A percentile compares a stretch with the other conserved stretches of the same genome.
Evolutionary conservation across 2,329 filamentous ascomycete genomes (phyloP).

Genomic region (Ilyonectria robusta): DNA sequence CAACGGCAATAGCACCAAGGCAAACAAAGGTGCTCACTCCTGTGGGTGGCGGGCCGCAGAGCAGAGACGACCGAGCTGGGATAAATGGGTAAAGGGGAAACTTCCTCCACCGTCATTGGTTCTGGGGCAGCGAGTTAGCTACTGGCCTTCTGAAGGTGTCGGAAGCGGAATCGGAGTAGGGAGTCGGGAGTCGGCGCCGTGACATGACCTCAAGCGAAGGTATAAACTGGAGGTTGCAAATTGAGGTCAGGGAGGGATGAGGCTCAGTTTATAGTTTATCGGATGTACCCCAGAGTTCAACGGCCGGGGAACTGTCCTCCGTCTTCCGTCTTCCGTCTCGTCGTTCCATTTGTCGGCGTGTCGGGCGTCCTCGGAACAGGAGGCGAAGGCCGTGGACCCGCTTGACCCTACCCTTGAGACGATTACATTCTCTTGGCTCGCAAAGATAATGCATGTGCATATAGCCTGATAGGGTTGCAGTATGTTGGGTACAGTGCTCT

Average conservation of each 20-base stretch:
- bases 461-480: not conserved
- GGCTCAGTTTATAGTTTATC: conserved; percentile 19
- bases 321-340: conserved; percentile 10
- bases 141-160: not conserved
- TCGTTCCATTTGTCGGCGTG: conserved; percentile 13
- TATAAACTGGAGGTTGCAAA: conserved; percentile 3
- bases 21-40: not conserved
- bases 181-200: not conserved
- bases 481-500: not conserved
- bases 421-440: not conserved
- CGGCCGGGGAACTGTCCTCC: conserved; percentile 1
- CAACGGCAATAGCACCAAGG: conserved; percentile 27
- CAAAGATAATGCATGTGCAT: not conserved
- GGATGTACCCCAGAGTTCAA: conserved; percentile 10
- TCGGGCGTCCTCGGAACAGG: conserved; percentile 42
- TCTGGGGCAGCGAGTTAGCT: not conserved
- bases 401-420: not conserved
- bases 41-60: not conserved
- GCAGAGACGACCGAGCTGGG: conserved; percentile 6
- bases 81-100: conserved; percentile 1
- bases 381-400: conserved; percentile 13
- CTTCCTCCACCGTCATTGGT: not conserved
- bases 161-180: not conserved
- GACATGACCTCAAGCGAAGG: not conserved
- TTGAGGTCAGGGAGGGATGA: conserved; percentile 1